Conservation (phyloP, 23 red algal genomes). For the Gracilaria gracilis region DNA sequence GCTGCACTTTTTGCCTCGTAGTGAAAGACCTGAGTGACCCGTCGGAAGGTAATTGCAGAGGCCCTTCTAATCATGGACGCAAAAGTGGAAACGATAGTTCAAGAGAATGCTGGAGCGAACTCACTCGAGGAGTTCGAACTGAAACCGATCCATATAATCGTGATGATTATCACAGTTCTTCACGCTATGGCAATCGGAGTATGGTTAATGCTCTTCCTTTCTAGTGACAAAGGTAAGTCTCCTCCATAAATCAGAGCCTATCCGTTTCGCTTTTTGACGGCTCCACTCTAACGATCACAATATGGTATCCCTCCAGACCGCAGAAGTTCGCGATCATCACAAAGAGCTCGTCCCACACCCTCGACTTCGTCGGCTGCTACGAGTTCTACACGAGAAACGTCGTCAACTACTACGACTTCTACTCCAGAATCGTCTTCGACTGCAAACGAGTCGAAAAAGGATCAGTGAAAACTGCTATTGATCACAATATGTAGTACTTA, state of each 20-base stretch:
- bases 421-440: not conserved
- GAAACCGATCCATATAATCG: constrained; percentile 60
- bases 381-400: too few relatives aligned
- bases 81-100: not conserved
- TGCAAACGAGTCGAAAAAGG: constrained; percentile 7
- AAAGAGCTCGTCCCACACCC: not conserved
- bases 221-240: constrained; percentile 51
- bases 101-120: not conserved
- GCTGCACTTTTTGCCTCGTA: not conserved
- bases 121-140: not conserved
- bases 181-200: constrained; percentile 49
- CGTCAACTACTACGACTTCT: not conserved
- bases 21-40: not conserved
- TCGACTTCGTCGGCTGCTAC: not conserved
- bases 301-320: not conserved
- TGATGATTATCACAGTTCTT: constrained; percentile 67
- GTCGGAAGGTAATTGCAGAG: not conserved
- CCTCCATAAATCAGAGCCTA: not conserved
- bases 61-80: not conserved
- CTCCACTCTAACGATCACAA: not conserved
- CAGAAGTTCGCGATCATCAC: not conserved
- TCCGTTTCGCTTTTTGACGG: not conserved
- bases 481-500: too few relatives aligned
- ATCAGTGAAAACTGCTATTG: not conserved
- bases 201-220: constrained; percentile 46